phyloP scores from a whole-genome alignment of 495 filamentous ascomycete species.

The Alectoria sarmentosa region DNA sequence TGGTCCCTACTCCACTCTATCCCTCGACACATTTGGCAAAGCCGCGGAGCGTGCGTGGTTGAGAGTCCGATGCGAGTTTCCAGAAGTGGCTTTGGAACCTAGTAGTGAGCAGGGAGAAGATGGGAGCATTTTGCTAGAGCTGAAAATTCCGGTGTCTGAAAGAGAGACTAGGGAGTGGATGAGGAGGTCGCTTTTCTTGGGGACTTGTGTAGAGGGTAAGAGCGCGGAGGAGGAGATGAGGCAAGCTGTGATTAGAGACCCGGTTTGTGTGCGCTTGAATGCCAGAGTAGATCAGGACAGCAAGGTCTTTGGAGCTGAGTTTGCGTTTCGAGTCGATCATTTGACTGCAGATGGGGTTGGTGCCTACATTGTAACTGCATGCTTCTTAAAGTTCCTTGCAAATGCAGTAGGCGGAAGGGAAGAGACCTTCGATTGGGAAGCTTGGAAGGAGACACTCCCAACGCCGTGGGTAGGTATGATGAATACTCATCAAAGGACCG shows the following conservation, averaged over 20 bases:
- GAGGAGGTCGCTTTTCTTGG: constrained; percentile 1
- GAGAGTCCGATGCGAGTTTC: constrained; percentile 8
- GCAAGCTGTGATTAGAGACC: background rate
- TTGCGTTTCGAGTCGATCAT: constrained; percentile 13
- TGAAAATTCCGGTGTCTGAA: background rate
- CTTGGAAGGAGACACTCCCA: constrained; percentile 1
- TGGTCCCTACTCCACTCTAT: background rate
- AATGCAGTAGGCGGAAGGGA: background rate
- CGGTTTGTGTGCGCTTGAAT: constrained; percentile 7
- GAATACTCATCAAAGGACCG: constrained; percentile 4
- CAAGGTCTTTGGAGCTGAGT: constrained; percentile 4
- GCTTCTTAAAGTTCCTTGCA: background rate
- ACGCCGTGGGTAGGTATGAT: constrained; percentile 11
- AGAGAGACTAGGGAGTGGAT: constrained; percentile 4
- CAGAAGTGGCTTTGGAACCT: background rate
- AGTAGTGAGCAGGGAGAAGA: background rate
- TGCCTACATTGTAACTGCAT: background rate
- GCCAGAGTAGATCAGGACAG: background rate
- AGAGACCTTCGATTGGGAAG: constrained; percentile 7
- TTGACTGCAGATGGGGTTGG: constrained; percentile 8
- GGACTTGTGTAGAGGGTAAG: background rate
- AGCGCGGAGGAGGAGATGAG: constrained; percentile 8
- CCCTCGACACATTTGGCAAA: background rate
- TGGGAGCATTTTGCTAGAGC: constrained; percentile 1
- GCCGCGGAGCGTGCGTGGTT: background rate